Evolutionary conservation across 805 yeast genomes (phyloP), one percentile per base, ranked within the genome.

Genomic region (Ogataea parapolymorpha): DNA sequence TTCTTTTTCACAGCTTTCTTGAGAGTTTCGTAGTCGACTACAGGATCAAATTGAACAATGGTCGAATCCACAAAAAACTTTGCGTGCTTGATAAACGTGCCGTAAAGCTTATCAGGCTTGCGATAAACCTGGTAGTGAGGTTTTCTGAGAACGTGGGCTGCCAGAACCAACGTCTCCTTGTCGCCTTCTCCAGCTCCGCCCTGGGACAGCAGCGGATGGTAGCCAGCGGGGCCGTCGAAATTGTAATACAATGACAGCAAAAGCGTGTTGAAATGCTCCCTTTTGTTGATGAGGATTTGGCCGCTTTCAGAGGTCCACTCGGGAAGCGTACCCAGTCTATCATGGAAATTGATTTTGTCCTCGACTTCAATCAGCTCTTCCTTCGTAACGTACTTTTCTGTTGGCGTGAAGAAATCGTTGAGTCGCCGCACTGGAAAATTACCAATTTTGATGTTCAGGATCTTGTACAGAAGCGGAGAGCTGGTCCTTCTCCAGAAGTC

Each of bases 121-220:
- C 68, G 64, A 39, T 67, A 65, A 2, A 71, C 65, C 58, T 78
- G 83, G 51, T 79, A 78, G 44, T 64, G 75, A 1, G 71, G 68
- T 32, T 71, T 56, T 3, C 62, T 60, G 27, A 72, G 60, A 8
- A 69, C 69, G 30, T 69, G 68, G 6, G 87, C 81, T 2, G 88
- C 84, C 0, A 86, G 82, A 36, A 78, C 66, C 36, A 81, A 75
- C 0, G 91, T 82, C 49, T 83, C 90, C 55, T 84, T 83, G 55
- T 83, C 90, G 41, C 90, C 90, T 60, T 81, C 86, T n/a, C 91
- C 91, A 2, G 72, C 74, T 30, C 72, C 71, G 28, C 84, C 83
- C 59, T 79, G 80, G 2, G 82, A 68, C 34, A 82, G 62, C 35
- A 82, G 61, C 3, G 79, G 79, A 56, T 80, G 80, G 55, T 73